A percentile compares a stretch with the other conserved stretches of the same genome.
Conservation (phyloP, 805 yeast genomes). For the Starmerella vitae region DNA sequence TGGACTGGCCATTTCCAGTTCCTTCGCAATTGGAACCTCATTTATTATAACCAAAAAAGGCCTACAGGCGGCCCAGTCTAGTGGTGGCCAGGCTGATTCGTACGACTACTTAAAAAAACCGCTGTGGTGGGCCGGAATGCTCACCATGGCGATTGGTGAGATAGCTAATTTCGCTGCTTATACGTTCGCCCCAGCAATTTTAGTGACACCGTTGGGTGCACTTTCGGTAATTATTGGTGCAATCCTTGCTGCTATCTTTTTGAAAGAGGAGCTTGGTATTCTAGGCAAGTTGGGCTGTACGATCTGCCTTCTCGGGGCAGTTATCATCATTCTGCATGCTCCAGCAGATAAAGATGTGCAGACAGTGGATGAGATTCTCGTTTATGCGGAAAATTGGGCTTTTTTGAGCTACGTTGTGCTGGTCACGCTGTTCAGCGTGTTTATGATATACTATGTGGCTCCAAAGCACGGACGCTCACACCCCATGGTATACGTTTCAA, state of each 20-base stretch:
- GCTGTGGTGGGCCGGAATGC: slow-evolving; percentile 88
- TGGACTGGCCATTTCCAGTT: slow-evolving; percentile 73
- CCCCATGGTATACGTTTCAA: slow-evolving; percentile 80
- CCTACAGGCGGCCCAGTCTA: slow-evolving; percentile 50
- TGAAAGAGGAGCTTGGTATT: slow-evolving; percentile 76
- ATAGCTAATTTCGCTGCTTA: slow-evolving; percentile 88
- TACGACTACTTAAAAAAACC: slow-evolving; percentile 69
- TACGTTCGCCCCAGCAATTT: slow-evolving; percentile 86
- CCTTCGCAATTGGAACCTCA: slow-evolving; percentile 80
- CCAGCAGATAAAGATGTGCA: slow-evolving; percentile 85
- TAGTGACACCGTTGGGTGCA: slow-evolving; percentile 88
- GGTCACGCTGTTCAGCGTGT: slow-evolving; percentile 54
- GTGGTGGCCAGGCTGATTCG: slow-evolving; percentile 59
- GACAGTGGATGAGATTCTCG: slow-evolving; percentile 77
- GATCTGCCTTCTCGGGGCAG: slow-evolving; percentile 74
- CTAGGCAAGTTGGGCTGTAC: slow-evolving; percentile 90
- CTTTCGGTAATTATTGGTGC: slow-evolving; percentile 85
- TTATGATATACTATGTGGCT: slow-evolving; percentile 73
- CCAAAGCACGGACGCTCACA: slow-evolving; percentile 66
- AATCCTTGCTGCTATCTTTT: slow-evolving; percentile 68
- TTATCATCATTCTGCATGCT: slow-evolving; percentile 78
- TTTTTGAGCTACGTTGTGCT: slow-evolving; percentile 51
- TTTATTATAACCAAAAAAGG: slow-evolving; percentile 85
- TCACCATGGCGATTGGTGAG: slow-evolving; percentile 81
- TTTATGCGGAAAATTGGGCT: slow-evolving; percentile 61